Percentiles rank a stretch among this genome's conserved stretches.
Evolutionary conservation across 108 stramenopile genomes (phyloP).

Genomic region (Cylindrotheca closterium): DNA sequence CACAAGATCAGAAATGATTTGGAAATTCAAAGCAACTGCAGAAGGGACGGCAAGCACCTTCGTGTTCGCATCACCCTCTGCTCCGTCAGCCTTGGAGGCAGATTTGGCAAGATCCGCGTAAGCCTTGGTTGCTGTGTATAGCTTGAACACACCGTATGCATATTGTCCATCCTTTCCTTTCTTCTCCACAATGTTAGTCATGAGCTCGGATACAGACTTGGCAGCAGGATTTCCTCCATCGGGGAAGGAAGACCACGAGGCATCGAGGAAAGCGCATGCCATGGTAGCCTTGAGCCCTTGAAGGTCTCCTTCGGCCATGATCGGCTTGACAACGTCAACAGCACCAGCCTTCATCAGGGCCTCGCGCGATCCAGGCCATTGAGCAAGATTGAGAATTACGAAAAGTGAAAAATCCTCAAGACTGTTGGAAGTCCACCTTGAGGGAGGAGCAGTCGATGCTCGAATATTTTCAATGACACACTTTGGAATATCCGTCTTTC

Average conservation of each 20-base stretch:
- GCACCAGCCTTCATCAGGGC: slow-evolving; percentile 82
- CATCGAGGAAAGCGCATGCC: slow-evolving; percentile 88
- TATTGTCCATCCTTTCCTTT: slow-evolving; percentile 92
- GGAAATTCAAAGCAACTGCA: slow-evolving; percentile 80
- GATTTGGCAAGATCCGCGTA: slow-evolving; percentile 78
- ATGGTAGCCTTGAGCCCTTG: slow-evolving; percentile 93
- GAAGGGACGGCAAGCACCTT: slow-evolving; percentile 86
- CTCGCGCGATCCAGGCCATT: slow-evolving; percentile 82
- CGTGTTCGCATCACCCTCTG: slow-evolving; percentile 49
- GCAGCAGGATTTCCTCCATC: slow-evolving; percentile 83
- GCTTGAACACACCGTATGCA: slow-evolving; percentile 92
- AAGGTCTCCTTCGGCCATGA: slow-evolving; percentile 88
- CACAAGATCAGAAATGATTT: slow-evolving; percentile 88
- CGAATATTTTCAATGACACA: slow-evolving; percentile 86
- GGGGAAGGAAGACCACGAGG: slow-evolving; percentile 77
- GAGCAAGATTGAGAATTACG: slow-evolving; percentile 86
- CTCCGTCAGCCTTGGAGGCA: slow-evolving; percentile 56
- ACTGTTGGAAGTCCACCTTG: slow-evolving; percentile 88
- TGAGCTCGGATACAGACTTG: slow-evolving; percentile 85
- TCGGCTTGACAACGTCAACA: slow-evolving; percentile 87
- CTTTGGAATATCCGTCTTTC: slow-evolving; percentile 87
- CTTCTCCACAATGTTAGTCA: slow-evolving; percentile 90
- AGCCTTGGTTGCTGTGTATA: slow-evolving; percentile 89
- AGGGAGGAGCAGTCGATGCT: slow-evolving; percentile 78
- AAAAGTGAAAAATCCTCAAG: slow-evolving; percentile 90